These are phyloP conservation scores for Saraca asoca DNA, from an alignment of 331 rosid genomes.

Conservation along the genomic window DNA sequence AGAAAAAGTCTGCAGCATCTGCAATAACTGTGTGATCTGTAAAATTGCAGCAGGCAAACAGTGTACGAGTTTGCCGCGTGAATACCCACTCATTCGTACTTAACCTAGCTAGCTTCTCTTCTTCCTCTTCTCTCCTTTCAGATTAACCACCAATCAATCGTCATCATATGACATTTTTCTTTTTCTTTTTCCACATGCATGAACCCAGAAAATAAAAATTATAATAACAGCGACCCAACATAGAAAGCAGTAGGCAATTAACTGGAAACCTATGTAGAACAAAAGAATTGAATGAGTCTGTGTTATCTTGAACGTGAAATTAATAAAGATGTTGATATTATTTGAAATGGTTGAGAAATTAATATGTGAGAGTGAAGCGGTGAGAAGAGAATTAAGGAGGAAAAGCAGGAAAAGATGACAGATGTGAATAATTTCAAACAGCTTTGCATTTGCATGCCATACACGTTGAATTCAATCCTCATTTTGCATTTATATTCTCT, in stretches of 20 bases:
- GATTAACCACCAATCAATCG: slow-evolving; percentile 14
- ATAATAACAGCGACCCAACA: slow-evolving; percentile 31
- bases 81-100: slow-evolving; percentile 43
- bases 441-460: slow-evolving; percentile 48
- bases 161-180: not conserved
- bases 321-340: slow-evolving; percentile 12
- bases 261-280: slow-evolving; percentile 21
- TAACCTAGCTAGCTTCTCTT: not conserved
- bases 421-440: slow-evolving; percentile 39
- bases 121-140: slow-evolving; percentile 18
- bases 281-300: slow-evolving; percentile 20
- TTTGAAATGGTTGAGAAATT: slow-evolving; percentile 26
- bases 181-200: too few relatives aligned
- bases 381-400: slow-evolving; percentile 31
- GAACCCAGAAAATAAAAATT: not conserved
- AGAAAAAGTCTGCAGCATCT: slow-evolving; percentile 44
- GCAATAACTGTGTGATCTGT: slow-evolving; percentile 38
- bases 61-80: slow-evolving; percentile 45
- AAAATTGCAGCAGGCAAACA: slow-evolving; percentile 29
- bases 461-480: slow-evolving; percentile 39
- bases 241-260: slow-evolving; percentile 11
- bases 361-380: slow-evolving; percentile 45
- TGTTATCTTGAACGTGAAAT: slow-evolving; percentile 1
- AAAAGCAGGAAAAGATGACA: slow-evolving; percentile 49
- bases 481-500: slow-evolving; percentile 18